Evolutionary conservation across 305 asterid species (phyloP).

Genomic region (Rubia peregrina): DNA sequence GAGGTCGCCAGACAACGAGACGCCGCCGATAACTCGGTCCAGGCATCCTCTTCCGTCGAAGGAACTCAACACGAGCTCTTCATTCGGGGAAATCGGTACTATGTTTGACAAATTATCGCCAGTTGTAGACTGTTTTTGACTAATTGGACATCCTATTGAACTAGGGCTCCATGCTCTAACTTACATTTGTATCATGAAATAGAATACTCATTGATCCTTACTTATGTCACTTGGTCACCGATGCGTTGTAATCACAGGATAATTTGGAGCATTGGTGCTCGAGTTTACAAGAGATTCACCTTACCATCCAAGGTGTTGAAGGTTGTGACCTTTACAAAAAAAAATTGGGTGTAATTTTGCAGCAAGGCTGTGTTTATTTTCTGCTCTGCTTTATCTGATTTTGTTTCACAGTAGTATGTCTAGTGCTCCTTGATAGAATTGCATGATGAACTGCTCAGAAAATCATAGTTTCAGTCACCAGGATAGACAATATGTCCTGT

Average conservation of each 20-base stretch:
- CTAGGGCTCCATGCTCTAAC: background rate
- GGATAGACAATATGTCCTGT: background rate
- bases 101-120: background rate
- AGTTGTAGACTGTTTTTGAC: background rate
- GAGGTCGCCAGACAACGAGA: conserved; percentile 45
- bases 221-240: conserved; percentile 11
- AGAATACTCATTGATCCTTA: background rate
- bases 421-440: background rate
- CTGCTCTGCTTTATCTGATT: background rate
- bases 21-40: conserved; percentile 32
- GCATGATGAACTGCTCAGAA: background rate
- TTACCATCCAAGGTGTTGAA: conserved; percentile 66
- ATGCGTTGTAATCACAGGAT: conserved; percentile 39
- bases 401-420: background rate
- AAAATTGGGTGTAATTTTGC: background rate
- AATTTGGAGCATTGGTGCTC: conserved; percentile 84
- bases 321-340: conserved; percentile 25
- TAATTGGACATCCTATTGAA: background rate
- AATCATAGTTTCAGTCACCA: background rate
- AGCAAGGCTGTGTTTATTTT: background rate
- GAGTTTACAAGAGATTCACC: conserved; percentile 74
- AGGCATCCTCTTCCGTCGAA: conserved; percentile 31
- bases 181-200: background rate
- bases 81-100: conserved; percentile 66
- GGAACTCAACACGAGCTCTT: conserved; percentile 69